Conservation (phyloP, 2,329 filamentous ascomycete genomes). For the Fonsecaea monophora region DNA sequence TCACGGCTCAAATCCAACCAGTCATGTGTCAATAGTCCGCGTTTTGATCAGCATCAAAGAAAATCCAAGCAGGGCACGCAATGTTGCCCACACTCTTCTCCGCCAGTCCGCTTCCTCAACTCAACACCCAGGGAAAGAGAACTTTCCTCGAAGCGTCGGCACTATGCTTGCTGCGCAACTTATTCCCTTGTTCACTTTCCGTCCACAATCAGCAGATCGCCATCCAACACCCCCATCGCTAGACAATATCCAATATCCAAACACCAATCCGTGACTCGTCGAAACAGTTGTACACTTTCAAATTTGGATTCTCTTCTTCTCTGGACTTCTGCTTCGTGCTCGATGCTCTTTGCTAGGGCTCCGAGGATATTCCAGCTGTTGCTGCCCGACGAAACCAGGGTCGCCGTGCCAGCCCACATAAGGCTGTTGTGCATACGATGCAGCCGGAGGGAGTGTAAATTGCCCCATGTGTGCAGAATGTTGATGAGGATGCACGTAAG, state of each 20-base stretch:
- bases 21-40: not conserved
- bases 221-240: constrained; percentile 10
- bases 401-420: constrained; percentile 37
- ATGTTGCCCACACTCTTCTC: not conserved
- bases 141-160: not conserved
- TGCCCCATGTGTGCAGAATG: constrained; percentile 28
- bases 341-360: constrained; percentile 40
- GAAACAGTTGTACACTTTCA: constrained; percentile 10
- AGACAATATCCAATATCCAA: not conserved
- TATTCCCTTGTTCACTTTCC: not conserved
- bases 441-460: constrained; percentile 29
- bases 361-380: constrained; percentile 38
- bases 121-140: not conserved
- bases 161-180: not conserved
- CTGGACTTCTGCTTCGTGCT: constrained; percentile 38
- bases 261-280: constrained; percentile 3
- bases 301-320: constrained; percentile 35
- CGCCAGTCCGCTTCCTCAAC: not conserved
- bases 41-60: not conserved
- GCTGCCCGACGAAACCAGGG: constrained; percentile 22
- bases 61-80: not conserved
- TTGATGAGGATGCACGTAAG: constrained; percentile 34
- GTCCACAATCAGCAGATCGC: not conserved
- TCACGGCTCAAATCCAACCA: not conserved
- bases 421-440: constrained; percentile 33